Evolutionary conservation across 2,329 filamentous ascomycete species (phyloP).

Genomic region (Aspergillus luchuensis): DNA sequence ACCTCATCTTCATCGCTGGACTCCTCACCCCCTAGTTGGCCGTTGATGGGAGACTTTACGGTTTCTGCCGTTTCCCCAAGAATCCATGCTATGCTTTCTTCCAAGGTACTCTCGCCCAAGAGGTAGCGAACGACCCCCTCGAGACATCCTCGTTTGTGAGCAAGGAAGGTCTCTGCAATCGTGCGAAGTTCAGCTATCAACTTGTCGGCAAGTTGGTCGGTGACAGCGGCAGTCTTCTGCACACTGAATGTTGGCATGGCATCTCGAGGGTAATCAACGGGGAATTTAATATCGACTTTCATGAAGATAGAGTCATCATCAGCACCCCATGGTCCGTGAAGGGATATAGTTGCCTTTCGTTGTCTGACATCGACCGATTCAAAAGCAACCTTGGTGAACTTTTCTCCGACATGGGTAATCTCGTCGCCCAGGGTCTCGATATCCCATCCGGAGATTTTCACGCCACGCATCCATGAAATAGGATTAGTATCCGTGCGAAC

Average conservation of each 20-base stretch:
- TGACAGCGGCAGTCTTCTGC: constrained; percentile 60
- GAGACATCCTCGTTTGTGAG: constrained; percentile 57
- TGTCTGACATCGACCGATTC: constrained; percentile 60
- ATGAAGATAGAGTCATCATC: constrained; percentile 57
- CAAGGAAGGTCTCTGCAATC: constrained; percentile 58
- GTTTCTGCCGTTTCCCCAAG: constrained; percentile 60
- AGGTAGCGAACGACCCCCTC: constrained; percentile 64
- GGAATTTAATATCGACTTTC: constrained; percentile 61
- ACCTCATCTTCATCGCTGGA: constrained; percentile 80
- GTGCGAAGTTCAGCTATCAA: constrained; percentile 55
- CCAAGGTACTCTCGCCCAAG: constrained; percentile 59
- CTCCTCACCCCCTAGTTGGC: constrained; percentile 65
- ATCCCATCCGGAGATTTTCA: constrained; percentile 60
- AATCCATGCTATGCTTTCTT: constrained; percentile 57
- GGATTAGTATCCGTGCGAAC: constrained; percentile 57
- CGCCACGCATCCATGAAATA: constrained; percentile 66
- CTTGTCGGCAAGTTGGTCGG: constrained; percentile 52
- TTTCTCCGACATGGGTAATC: constrained; percentile 62
- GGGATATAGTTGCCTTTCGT: constrained; percentile 57
- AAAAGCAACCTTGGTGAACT: constrained; percentile 62
- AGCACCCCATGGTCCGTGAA: constrained; percentile 63
- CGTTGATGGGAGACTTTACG: constrained; percentile 46
- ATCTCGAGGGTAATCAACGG: constrained; percentile 56
- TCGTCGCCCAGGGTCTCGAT: constrained; percentile 61
- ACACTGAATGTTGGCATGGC: constrained; percentile 55